Evolutionary conservation across 495 filamentous ascomycete genomes (phyloP).

Genomic region (Viridothelium virens): DNA sequence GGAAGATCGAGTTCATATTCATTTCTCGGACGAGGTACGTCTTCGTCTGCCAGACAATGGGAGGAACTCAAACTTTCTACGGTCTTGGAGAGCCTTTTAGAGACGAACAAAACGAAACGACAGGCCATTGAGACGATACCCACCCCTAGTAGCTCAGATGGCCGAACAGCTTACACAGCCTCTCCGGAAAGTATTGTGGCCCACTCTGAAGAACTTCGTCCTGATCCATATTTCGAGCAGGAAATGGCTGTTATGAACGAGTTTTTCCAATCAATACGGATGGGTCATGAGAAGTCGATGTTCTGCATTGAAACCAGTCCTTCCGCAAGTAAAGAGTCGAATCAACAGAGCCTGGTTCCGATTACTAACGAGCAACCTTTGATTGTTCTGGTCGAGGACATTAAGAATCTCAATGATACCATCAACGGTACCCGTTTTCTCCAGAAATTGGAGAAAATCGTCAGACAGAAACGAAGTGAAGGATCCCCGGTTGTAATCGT

Average conservation of each 20-base stretch:
- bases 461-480: slow-evolving; percentile 56
- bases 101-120: not conserved
- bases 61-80: slow-evolving; percentile 7
- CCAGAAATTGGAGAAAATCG: slow-evolving; percentile 55
- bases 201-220: not conserved
- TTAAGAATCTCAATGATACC: slow-evolving; percentile 60
- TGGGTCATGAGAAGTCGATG: not conserved
- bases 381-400: slow-evolving; percentile 74
- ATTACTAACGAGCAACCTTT: not conserved
- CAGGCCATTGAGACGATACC: not conserved
- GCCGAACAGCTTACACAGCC: not conserved
- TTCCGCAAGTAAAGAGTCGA: not conserved
- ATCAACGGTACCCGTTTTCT: slow-evolving; percentile 54
- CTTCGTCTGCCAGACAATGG: not conserved
- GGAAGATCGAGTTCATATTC: not conserved
- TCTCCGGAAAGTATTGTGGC: not conserved
- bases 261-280: not conserved
- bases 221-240: not conserved
- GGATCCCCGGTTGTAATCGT: slow-evolving; percentile 65
- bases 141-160: not conserved
- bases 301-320: not conserved
- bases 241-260: not conserved
- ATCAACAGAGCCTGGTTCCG: not conserved
- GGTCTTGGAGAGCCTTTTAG: not conserved
- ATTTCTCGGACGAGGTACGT: not conserved